Percentiles rank a stretch among this genome's conserved stretches.
Evolutionary conservation across 2,329 filamentous ascomycete species (phyloP).

Genomic region (Volutella citrinella): DNA sequence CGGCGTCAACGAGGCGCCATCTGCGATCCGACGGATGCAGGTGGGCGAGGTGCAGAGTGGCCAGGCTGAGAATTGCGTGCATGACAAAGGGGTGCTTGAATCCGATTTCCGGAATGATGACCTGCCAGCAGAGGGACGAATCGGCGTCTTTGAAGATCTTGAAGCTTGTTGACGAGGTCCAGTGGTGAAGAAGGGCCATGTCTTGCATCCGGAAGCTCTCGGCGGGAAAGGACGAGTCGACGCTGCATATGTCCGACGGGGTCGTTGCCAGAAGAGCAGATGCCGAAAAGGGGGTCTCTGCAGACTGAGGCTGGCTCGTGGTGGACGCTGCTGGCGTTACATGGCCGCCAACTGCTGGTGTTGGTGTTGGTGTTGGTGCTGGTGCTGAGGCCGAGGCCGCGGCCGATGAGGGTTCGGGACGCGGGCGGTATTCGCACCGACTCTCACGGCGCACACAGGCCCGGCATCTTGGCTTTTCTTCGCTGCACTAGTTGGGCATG

Average conservation of each 20-base stretch:
- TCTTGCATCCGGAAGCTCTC: slow-evolving; percentile 1
- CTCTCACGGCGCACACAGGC: slow-evolving; percentile 2
- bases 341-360: too few relatives aligned
- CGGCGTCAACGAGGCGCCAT: neutral
- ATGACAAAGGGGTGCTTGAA: slow-evolving; percentile 4
- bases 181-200: slow-evolving; percentile 6
- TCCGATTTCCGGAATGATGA: neutral
- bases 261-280: neutral
- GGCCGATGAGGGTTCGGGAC: neutral
- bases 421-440: slow-evolving; percentile 4
- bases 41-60: slow-evolving; percentile 5
- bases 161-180: slow-evolving; percentile 3
- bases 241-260: neutral
- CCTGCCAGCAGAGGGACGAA: neutral
- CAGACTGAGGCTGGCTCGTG: too few relatives aligned
- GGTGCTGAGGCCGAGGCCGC: neutral
- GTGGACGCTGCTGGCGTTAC: too few relatives aligned
- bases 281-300: neutral
- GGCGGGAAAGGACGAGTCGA: neutral
- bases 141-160: slow-evolving; percentile 1
- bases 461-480: slow-evolving; percentile 2
- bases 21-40: neutral
- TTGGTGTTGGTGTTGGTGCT: too few relatives aligned
- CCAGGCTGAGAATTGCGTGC: slow-evolving; percentile 3
- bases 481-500: neutral